These are phyloP conservation scores for Dalbergia cochinchinensis DNA, from an alignment of 306 rosid species.

Conservation along the genomic window DNA sequence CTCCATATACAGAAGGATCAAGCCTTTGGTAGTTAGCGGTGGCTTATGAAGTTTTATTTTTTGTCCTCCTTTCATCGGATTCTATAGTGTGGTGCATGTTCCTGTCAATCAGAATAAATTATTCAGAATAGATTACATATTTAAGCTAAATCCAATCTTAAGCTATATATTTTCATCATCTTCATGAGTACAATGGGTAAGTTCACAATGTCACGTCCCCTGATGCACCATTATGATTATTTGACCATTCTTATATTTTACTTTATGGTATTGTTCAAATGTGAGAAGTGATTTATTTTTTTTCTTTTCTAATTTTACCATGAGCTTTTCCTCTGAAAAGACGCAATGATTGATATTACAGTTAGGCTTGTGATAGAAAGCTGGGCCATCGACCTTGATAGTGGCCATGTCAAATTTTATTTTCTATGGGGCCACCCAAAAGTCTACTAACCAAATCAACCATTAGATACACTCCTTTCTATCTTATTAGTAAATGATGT, in stretches of 20 bases:
- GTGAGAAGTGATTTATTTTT: constrained; percentile 18
- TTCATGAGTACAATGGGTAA: constrained; percentile 17
- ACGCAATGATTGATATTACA: constrained; percentile 1
- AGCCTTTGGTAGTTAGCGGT: constrained; percentile 7
- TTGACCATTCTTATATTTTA: constrained; percentile 8
- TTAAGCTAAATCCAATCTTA: background rate
- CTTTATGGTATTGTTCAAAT: constrained; percentile 16
- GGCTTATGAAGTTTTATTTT: constrained; percentile 4
- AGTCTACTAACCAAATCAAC: constrained; percentile 32
- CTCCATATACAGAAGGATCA: constrained; percentile 19
- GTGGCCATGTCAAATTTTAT: background rate
- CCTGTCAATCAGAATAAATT: constrained; percentile 33
- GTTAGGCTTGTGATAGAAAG: constrained; percentile 14
- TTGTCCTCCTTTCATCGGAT: background rate
- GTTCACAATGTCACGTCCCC: constrained; percentile 1
- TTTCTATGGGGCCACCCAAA: constrained; percentile 12
- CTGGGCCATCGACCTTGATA: background rate
- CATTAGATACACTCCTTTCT: background rate
- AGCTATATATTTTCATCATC: constrained; percentile 11
- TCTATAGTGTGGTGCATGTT: constrained; percentile 9
- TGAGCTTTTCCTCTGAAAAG: constrained; percentile 17
- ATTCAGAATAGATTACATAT: background rate
- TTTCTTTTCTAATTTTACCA: background rate
- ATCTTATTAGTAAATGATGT: background rate
- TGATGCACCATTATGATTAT: constrained; percentile 27